These are phyloP conservation scores for Penicillium odoratum DNA, from an alignment of 495 filamentous ascomycete genomes.

Conservation along the genomic window DNA sequence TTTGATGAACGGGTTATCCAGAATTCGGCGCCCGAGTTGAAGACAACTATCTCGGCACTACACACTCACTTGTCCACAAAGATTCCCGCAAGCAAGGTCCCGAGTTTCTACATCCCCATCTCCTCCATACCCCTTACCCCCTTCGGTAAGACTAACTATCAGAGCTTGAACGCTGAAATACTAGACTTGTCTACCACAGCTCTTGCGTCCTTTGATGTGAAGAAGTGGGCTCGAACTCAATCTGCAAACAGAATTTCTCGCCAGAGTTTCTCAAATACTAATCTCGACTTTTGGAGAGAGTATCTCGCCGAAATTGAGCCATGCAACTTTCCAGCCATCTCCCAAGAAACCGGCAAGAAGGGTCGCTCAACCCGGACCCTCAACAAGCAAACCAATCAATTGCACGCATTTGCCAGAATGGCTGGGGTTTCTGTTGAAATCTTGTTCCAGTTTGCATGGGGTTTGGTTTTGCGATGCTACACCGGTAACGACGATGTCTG, in stretches of 20 bases:
- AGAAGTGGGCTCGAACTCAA: slow-evolving; percentile 17
- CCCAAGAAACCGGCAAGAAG: slow-evolving; percentile 13
- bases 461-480: slow-evolving; percentile 52
- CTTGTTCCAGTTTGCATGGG: slow-evolving; percentile 54
- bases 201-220: slow-evolving; percentile 19
- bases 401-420: slow-evolving; percentile 38
- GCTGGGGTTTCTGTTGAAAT: slow-evolving; percentile 28
- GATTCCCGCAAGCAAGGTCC: slow-evolving; percentile 55
- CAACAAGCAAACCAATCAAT: slow-evolving; percentile 29
- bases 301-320: slow-evolving; percentile 52
- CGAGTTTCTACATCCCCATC: slow-evolving; percentile 58
- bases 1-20: slow-evolving; percentile 14
- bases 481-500: slow-evolving; percentile 54
- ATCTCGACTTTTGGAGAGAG: slow-evolving; percentile 50
- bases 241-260: slow-evolving; percentile 8
- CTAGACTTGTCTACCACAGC: slow-evolving; percentile 15
- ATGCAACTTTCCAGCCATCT: slow-evolving; percentile 52
- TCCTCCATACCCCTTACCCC: slow-evolving; percentile 50
- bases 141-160: slow-evolving; percentile 51
- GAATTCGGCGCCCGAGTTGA: slow-evolving; percentile 18
- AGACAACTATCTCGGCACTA: slow-evolving; percentile 17
- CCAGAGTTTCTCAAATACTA: slow-evolving; percentile 21
- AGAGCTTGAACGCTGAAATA: slow-evolving; percentile 20
- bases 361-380: slow-evolving; percentile 19
- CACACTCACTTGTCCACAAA: slow-evolving; percentile 26